Conservation (phyloP, 108 stramenopile species). For the Skeletonema menzelii region DNA sequence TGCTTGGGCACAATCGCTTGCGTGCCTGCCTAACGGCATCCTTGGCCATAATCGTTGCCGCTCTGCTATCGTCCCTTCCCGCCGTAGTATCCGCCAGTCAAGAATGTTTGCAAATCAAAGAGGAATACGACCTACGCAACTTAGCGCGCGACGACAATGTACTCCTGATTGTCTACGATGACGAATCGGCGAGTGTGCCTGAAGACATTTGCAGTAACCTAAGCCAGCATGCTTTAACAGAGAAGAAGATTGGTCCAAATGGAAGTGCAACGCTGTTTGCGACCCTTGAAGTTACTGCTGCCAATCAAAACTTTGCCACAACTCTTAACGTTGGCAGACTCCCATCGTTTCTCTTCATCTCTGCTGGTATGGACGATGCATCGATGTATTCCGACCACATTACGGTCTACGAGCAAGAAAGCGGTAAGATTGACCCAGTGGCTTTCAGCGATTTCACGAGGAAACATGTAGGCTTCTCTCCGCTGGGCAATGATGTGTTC, state of each 20-base stretch:
- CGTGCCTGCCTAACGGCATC: conserved; percentile 27
- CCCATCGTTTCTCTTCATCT: conserved; percentile 33
- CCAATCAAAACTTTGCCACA: conserved; percentile 23
- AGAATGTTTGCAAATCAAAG: conserved; percentile 32
- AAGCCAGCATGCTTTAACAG: conserved; percentile 7
- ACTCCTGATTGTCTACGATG: conserved; percentile 33
- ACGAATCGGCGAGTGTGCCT: conserved; percentile 4
- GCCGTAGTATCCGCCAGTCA: conserved; percentile 25
- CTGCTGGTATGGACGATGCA: conserved; percentile 27
- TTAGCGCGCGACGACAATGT: conserved; percentile 38
- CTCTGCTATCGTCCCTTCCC: conserved; percentile 14
- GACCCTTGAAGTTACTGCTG: conserved; percentile 34
- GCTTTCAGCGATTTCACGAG: conserved; percentile 35
- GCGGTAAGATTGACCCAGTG: conserved; percentile 1
- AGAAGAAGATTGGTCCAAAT: conserved; percentile 8
- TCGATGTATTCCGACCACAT: conserved; percentile 37
- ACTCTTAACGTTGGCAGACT: conserved; percentile 24
- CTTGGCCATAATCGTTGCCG: conserved; percentile 29
- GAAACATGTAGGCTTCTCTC: conserved; percentile 22
- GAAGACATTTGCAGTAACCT: conserved; percentile 36
- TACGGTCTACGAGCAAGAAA: conserved; percentile 15
- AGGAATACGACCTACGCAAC: conserved; percentile 44
- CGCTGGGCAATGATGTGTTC: conserved; percentile 42
- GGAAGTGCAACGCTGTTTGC: conserved; percentile 34
- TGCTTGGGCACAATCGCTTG: conserved; percentile 9